Evolutionary conservation across 2,329 filamentous ascomycete species (phyloP), one percentile per base, ranked within the genome.

Genomic region (Penicillium sp.): DNA sequence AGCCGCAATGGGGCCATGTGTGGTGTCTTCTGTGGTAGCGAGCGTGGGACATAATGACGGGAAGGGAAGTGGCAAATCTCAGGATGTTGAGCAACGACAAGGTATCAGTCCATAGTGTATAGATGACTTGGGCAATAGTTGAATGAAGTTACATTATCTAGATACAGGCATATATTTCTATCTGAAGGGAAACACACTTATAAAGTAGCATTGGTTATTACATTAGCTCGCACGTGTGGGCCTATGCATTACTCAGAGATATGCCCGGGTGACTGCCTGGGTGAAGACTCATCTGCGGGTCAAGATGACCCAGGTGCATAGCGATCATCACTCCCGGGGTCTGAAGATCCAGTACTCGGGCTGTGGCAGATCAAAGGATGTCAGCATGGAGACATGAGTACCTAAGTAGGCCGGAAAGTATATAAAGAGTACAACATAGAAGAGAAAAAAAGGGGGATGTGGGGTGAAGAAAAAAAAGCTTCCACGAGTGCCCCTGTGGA

Each of bases 1-100:
- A 59, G 51, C 66, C 66, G 51, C 67, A 69, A 56, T 69, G 69
- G 7, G 71, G 71, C 71, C 71, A 74, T 23, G 71, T 71, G 43
- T 73, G 67, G 51, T 71, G 65, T 57, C 71, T 61, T 61, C 61
- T 58, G 47, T 71, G 69, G 52, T 69, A 64, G 30, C 56, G 59
- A 32, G 62, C 43, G 48, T 60, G 59, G 34, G 69, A 59, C 68
- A 71, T 71, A 36, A 18, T 55, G 34, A 26, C 18, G 4, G 30
- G 32, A 35, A 7, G 26, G 38, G 29, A 29, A 23, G 30, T 16
- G 13, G 16, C 9, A 43, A 18, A 16, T 18, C 4, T 19, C 14
- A 34, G 18, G 42, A n/a, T 9, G 29, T 30, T 26, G 40, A 16
- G n/a, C 7, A 39, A 39, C 23, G 7, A n/a, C n/a, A 51, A n/a